Conservation (phyloP, 305 asterid species). For the Coffea humblotiana region DNA sequence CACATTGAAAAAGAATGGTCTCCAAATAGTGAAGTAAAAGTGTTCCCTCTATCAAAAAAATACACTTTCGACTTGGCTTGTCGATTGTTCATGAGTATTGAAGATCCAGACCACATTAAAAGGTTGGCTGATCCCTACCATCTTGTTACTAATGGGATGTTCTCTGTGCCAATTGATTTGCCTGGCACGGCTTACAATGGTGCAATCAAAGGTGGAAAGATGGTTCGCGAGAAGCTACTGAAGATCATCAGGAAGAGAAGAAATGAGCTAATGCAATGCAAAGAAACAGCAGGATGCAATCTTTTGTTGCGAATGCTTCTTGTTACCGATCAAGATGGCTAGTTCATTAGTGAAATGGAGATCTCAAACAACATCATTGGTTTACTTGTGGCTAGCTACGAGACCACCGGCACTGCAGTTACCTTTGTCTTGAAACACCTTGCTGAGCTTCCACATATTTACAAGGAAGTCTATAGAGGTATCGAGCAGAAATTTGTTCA, state of each 20-base stretch:
- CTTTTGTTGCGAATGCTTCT: slow-evolving; percentile 37
- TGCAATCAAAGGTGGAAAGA: slow-evolving; percentile 29
- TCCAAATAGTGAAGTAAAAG: slow-evolving; percentile 32
- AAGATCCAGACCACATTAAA: slow-evolving; percentile 29
- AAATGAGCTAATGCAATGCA: not conserved
- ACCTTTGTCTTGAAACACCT: slow-evolving; percentile 46
- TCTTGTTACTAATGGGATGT: slow-evolving; percentile 41
- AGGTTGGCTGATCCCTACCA: slow-evolving; percentile 38
- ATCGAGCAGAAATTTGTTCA: too few species aligned
- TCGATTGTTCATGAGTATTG: slow-evolving; percentile 36
- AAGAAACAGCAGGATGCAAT: not conserved
- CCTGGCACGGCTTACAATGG: slow-evolving; percentile 45
- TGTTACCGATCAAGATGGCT: slow-evolving; percentile 42
- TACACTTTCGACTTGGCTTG: slow-evolving; percentile 49
- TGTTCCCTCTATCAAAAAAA: slow-evolving; percentile 31
- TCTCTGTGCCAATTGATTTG: slow-evolving; percentile 47
- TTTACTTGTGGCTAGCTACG: slow-evolving; percentile 26
- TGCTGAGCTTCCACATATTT: slow-evolving; percentile 46
- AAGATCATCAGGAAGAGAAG: not conserved
- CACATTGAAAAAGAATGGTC: slow-evolving; percentile 40
- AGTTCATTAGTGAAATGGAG: slow-evolving; percentile 47
- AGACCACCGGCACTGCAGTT: slow-evolving; percentile 4
- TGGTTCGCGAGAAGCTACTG: not conserved
- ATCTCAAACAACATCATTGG: slow-evolving; percentile 47
- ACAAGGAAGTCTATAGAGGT: slow-evolving; percentile 23